These are phyloP conservation scores for Rhizoctonia solani DNA, from an alignment of 1,284 basidiomycete genomes.

Conservation along the genomic window DNA sequence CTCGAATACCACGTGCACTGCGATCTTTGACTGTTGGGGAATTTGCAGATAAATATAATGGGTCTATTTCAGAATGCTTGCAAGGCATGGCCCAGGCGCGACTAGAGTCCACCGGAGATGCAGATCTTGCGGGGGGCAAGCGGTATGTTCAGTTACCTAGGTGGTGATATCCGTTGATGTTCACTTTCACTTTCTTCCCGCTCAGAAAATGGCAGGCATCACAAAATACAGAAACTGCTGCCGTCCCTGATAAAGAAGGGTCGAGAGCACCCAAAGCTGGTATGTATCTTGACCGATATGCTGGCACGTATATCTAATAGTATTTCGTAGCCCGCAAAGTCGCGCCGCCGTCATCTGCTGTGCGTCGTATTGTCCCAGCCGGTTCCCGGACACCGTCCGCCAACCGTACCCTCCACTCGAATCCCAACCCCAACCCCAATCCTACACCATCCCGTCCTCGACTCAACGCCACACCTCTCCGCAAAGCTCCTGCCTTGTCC, in stretches of 20 bases:
- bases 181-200: background rate
- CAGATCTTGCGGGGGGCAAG: constrained; percentile 10
- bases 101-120: constrained; percentile 40
- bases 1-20: constrained; percentile 73
- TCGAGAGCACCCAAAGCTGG: constrained; percentile 27
- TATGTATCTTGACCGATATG: constrained; percentile 19
- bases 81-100: constrained; percentile 64
- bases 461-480: constrained; percentile 28
- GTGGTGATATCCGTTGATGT: background rate
- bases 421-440: background rate
- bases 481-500: constrained; percentile 2
- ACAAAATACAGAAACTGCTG: constrained; percentile 57
- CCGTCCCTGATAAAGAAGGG: constrained; percentile 51
- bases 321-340: constrained; percentile 23
- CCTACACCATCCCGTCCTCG: constrained; percentile 22
- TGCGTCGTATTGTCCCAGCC: constrained; percentile 8
- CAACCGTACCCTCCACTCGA: background rate
- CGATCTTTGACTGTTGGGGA: constrained; percentile 71
- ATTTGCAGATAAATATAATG: constrained; percentile 74
- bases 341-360: constrained; percentile 15
- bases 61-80: constrained; percentile 68
- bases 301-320: background rate
- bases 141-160: background rate
- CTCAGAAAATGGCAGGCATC: constrained; percentile 24
- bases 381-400: constrained; percentile 1